Evolutionary conservation across 2,329 filamentous ascomycete genomes (phyloP), one percentile per base, ranked within the genome.

Genomic region (Scytalidium sp.): DNA sequence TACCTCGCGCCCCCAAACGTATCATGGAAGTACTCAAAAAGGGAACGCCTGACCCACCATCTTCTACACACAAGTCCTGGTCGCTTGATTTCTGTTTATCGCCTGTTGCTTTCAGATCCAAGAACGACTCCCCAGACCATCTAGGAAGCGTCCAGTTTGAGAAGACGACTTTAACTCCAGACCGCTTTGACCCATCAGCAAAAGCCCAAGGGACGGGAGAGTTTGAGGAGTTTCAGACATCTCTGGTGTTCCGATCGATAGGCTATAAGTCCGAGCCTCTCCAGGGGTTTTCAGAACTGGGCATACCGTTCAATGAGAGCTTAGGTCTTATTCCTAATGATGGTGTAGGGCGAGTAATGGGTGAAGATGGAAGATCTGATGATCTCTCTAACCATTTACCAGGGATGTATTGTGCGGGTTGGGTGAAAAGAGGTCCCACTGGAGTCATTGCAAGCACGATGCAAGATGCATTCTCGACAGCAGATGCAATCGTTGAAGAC

Each of bases 391-490:
- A 50, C 19, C 54, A 49, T 45, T 62, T 88, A 0, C 82, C 85
- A 0, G 90, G 93, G 0, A 69, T 96, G 22, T 99, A 99, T 70
- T 96, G 91, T 57, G 88, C 93, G 15, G 94, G 94, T 0, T 99
- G 94, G 94, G 91, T 97, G 9, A 97, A 97, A 72, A 82, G 87
- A 29, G 94, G 94, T 0, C 93, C 94, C 0, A 97, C 91, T 0
- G 94, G 94, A 2, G 92, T 97, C 3, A 99, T 99, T 66, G 93
- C 93, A 1, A 91, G 87, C 23, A 99, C 94, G 0, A 96, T 99
- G 90, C 83, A 87, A 52, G 94, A 99, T 66, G 93, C 94, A 0
- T 99, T 97, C 62, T 79, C 81, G 8, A 96, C 91, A 1, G 94
- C 85, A 1, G 92, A 97, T 64, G 83, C 87, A 2, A 88, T 99